Conservation (phyloP, 805 yeast species). For the Priceomyces medius region DNA sequence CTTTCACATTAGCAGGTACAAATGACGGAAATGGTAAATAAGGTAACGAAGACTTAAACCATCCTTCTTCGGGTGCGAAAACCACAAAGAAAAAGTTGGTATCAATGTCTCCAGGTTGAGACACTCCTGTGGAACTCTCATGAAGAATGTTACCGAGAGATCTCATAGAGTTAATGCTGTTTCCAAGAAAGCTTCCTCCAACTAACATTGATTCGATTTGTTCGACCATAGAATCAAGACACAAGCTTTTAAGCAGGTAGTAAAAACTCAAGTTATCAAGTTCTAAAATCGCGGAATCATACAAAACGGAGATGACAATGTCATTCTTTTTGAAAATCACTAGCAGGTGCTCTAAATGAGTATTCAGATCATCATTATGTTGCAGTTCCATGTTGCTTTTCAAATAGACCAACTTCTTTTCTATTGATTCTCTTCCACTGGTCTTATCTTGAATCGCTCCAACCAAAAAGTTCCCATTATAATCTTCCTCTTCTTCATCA, state of each 20-base stretch:
- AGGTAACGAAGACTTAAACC: constrained; percentile 38
- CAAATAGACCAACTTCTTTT: constrained; percentile 27
- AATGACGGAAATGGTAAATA: constrained; percentile 23
- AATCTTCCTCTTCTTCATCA: constrained; percentile 6
- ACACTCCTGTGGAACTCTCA: not conserved
- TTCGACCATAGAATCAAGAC: constrained; percentile 22
- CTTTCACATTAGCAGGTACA: constrained; percentile 8
- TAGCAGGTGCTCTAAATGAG: constrained; percentile 27
- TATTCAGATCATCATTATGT: constrained; percentile 5
- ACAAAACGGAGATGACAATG: constrained; percentile 24
- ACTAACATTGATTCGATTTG: constrained; percentile 16
- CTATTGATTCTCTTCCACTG: constrained; percentile 12
- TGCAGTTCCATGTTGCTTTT: constrained; percentile 9
- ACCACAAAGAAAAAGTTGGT: constrained; percentile 38
- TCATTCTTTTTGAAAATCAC: constrained; percentile 27
- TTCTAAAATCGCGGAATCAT: constrained; percentile 25
- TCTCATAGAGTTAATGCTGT: constrained; percentile 30
- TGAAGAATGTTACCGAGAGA: constrained; percentile 19
- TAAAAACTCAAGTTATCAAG: constrained; percentile 27
- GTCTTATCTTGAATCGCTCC: constrained; percentile 1
- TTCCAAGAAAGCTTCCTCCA: constrained; percentile 21
- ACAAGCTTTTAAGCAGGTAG: constrained; percentile 12
- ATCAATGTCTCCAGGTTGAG: constrained; percentile 17
- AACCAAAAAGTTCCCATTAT: constrained; percentile 8
- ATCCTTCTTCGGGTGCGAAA: constrained; percentile 22